phyloP scores from a whole-genome alignment of 2,329 filamentous ascomycete species.

The Sarocladiaceae sp. region DNA sequence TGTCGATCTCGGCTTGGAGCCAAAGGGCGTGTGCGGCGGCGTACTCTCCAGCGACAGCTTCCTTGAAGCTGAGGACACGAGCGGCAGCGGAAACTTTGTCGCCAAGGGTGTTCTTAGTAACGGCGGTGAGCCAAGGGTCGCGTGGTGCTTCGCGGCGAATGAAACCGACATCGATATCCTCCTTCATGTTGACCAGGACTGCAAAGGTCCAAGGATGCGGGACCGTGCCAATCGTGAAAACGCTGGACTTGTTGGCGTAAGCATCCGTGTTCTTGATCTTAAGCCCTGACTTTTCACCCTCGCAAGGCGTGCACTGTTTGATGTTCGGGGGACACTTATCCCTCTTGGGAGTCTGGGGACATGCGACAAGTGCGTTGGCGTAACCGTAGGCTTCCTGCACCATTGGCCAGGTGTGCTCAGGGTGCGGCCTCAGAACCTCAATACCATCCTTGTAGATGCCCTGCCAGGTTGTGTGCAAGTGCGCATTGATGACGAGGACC shows the following conservation, averaged over 20 bases:
- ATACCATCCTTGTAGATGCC: constrained; percentile 73
- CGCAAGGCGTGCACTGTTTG: constrained; percentile 69
- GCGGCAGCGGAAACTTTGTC: constrained; percentile 47
- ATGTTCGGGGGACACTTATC: constrained; percentile 80
- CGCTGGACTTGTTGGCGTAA: constrained; percentile 66
- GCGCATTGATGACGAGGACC: constrained; percentile 73
- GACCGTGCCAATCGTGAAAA: constrained; percentile 82
- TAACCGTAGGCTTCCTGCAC: constrained; percentile 67
- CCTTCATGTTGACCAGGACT: constrained; percentile 59
- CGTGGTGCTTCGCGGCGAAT: constrained; percentile 66
- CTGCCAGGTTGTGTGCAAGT: constrained; percentile 84
- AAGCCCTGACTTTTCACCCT: constrained; percentile 55
- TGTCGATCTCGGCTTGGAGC: constrained; percentile 66
- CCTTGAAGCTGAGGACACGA: constrained; percentile 73
- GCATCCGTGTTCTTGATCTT: constrained; percentile 61
- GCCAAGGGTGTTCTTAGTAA: constrained; percentile 67
- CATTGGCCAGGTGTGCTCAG: constrained; percentile 69
- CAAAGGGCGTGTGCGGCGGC: constrained; percentile 67
- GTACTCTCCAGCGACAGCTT: constrained; percentile 68
- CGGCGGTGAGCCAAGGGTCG: constrained; percentile 71
- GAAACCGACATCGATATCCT: constrained; percentile 58
- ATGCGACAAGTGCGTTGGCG: constrained; percentile 71
- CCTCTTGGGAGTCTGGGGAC: constrained; percentile 68
- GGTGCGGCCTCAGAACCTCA: constrained; percentile 73
- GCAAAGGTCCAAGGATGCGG: constrained; percentile 88